Evolutionary conservation across 2,329 filamentous ascomycete genomes (phyloP), one percentile per base, ranked within the genome.

Genomic region (Hypomyces rosellus): DNA sequence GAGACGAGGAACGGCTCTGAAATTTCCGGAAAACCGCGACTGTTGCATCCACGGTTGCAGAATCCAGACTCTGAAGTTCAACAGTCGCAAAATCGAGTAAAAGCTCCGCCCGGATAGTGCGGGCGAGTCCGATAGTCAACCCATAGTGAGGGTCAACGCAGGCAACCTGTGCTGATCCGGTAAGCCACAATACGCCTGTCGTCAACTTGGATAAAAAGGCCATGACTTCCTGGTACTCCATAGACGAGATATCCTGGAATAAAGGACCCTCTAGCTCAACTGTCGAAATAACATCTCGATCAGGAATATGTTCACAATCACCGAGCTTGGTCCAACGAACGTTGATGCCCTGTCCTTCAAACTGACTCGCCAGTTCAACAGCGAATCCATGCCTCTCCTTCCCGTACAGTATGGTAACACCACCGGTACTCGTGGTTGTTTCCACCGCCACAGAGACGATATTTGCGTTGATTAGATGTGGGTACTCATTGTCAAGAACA

Each of bases 201-300:
- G 43, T 45, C 15, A 40, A 14, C 7, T 49, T 1, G 54, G 40
- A 4, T 55, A 65, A 36, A 61, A 50, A 8, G 41, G 36, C n/a
- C 57, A 52, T 18, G 18, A 36, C 16, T 11, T 36, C 11, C 37
- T 14, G 5, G 18, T 37, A 46, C 2, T 42, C 36, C 8, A 49
- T 3, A 18, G 43, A 7, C 5, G 46, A 39, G 3, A 58, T 53
- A 5, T 55, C 46, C 18, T 53, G 37, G 3, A 60, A 52, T 20
- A 46, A 60, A 0, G 57, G 57, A 1, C 16, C 18, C 12, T 59
- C 46, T 1, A 60, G 34, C 30, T 60, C 58, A 22, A 60, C 16
- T 7, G 52, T 50, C 1, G 52, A 53, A 11, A 60, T 48, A 36
- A 55, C 37, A 30, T 58, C 42, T 5, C 9, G 2, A 5, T 15